Evolutionary conservation across 1,284 basidiomycete genomes (phyloP).

Genomic region (Sphaerobolus stellatus): DNA sequence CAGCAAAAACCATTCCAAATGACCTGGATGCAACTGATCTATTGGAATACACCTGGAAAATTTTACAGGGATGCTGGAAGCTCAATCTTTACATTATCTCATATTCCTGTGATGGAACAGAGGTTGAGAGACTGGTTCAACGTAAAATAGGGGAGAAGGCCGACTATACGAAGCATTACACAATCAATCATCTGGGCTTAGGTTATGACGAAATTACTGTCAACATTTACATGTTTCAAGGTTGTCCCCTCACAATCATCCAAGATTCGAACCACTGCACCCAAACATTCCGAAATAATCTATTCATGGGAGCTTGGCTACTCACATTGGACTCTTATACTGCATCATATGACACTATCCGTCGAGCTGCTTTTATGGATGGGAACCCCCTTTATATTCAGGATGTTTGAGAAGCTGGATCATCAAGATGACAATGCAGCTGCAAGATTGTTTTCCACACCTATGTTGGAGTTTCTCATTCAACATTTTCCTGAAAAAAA

Average conservation of each 20-base stretch:
- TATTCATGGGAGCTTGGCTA: slow-evolving; percentile 29
- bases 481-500: slow-evolving; percentile 20
- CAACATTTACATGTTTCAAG: slow-evolving; percentile 10
- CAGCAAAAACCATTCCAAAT: slow-evolving; percentile 26
- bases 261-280: slow-evolving; percentile 37
- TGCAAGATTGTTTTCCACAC: slow-evolving; percentile 32
- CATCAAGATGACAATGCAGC: slow-evolving; percentile 45
- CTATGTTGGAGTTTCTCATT: slow-evolving; percentile 23
- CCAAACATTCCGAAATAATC: slow-evolving; percentile 35
- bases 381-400: slow-evolving; percentile 30
- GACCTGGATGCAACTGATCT: slow-evolving; percentile 20
- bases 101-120: slow-evolving; percentile 31
- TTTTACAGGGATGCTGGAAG: slow-evolving; percentile 20
- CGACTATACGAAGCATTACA: neutral
- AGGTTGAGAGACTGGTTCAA: slow-evolving; percentile 27
- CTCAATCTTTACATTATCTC: slow-evolving; percentile 23
- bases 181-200: slow-evolving; percentile 13
- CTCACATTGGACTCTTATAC: slow-evolving; percentile 26
- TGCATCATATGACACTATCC: slow-evolving; percentile 23
- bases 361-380: slow-evolving; percentile 16
- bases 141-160: slow-evolving; percentile 13
- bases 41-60: neutral
- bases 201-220: slow-evolving; percentile 1
- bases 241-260: slow-evolving; percentile 23
- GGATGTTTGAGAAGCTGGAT: slow-evolving; percentile 39